Base-by-base conservation (phyloP, 257 asterid species). In the Jaltomata sinuosa region DNA sequence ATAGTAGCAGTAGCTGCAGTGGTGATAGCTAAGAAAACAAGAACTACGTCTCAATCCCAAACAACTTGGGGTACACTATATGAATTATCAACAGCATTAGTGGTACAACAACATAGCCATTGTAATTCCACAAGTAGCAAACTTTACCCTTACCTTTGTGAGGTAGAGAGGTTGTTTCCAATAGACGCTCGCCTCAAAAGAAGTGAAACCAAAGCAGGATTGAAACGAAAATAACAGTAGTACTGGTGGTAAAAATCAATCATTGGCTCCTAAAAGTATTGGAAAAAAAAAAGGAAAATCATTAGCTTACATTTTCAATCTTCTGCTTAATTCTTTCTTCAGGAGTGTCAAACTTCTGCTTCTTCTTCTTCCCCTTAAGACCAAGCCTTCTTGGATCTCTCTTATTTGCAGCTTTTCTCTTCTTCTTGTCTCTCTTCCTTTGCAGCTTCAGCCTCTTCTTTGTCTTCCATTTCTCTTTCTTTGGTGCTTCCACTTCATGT, bases 281-380 rank as follows among this genome's bases (percentile, higher is more conserved):
- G n/a, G n/a, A n/a, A n/a, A n/a, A n/a, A 25, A 74, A 25, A 25
- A 45, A 15, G 16, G 53, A 27, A 25, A 74, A 50, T 84, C 92
- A 90, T 8, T 25, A 76, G 57, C 81, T 76, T 5, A 76, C 81
- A 19, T 88, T 88, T 86, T 96, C 91, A 82, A 96, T 93, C 85
- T 92, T 96, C 90, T 91, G 84, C 81, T 92, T 93, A 83, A 96
- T 93, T 90, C 94, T 92, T 85, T 96, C 99, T 88, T 93, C 98
- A 67, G 95, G 95, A 90, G 87, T 89, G 34, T 93, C 91, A 85
- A 96, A 96, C 87, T 84, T 92, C 82, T 91, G 94, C 85, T 90
- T 90, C 85, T 84, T 90, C 86, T 86, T 93, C 76, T 84, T 90
- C 67, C 97, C 95, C 85, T 91, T 92, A 50, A 88, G 89, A 80